Percentiles rank a stretch among this genome's conserved stretches.
Evolutionary conservation across 1,284 basidiomycete genomes (phyloP).

Genomic region (Schizopora paradoxa): DNA sequence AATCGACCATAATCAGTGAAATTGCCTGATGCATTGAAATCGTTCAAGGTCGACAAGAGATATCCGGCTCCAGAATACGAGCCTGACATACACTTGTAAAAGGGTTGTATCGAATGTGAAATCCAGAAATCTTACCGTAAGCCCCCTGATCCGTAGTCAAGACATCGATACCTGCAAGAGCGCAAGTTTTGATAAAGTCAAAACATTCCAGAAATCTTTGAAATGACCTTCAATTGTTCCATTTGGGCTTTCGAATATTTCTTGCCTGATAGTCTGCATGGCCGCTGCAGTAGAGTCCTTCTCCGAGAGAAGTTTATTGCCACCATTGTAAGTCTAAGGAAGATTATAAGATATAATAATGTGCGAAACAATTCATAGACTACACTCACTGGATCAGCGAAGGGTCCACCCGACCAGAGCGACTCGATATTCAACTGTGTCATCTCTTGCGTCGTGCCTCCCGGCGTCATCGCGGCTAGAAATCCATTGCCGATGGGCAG

Average conservation of each 20-base stretch:
- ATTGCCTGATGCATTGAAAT: conserved; percentile 28
- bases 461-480: conserved; percentile 63
- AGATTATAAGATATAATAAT: conserved; percentile 5
- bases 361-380: neutral
- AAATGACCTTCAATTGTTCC: conserved; percentile 55
- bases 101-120: conserved; percentile 1
- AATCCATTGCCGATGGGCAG: conserved; percentile 72
- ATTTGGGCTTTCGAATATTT: conserved; percentile 51
- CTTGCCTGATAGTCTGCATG: conserved; percentile 49
- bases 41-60: conserved; percentile 46
- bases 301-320: conserved; percentile 51
- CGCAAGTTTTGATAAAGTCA: neutral
- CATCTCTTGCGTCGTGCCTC: conserved; percentile 52
- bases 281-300: conserved; percentile 38
- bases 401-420: conserved; percentile 71
- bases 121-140: conserved; percentile 47
- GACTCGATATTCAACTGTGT: conserved; percentile 70
- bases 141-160: conserved; percentile 51
- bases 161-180: conserved; percentile 43
- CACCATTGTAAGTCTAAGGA: conserved; percentile 60
- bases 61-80: conserved; percentile 66
- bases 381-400: conserved; percentile 49
- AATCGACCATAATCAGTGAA: conserved; percentile 53
- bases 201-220: neutral
- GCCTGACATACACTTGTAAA: conserved; percentile 37